Conservation (phyloP, 805 yeast genomes). For the Metschnikowia gelsemii region DNA sequence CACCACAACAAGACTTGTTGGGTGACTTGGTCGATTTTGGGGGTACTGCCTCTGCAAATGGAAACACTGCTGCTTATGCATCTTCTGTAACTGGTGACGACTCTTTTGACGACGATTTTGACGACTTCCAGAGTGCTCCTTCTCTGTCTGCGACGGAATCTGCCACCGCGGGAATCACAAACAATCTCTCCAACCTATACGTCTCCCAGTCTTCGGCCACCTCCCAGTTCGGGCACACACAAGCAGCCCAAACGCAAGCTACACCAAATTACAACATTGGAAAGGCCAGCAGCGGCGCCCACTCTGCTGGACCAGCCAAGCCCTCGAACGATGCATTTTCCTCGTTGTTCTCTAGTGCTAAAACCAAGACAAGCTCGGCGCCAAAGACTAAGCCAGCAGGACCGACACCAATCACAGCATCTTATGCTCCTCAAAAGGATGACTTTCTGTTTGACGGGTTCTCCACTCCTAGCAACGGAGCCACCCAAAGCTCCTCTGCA, state of each 20-base stretch:
- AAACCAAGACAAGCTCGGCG: constrained; percentile 35
- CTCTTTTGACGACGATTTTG: constrained; percentile 65
- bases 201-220: constrained; percentile 20
- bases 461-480: constrained; percentile 18
- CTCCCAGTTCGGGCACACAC: constrained; percentile 13
- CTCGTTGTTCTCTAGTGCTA: constrained; percentile 65
- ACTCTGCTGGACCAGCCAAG: constrained; percentile 41
- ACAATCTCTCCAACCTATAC: constrained; percentile 31
- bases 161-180: constrained; percentile 19
- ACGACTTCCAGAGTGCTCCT: constrained; percentile 76
- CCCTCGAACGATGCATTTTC: constrained; percentile 68
- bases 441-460: constrained; percentile 38
- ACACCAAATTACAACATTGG: constrained; percentile 17
- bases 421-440: constrained; percentile 16
- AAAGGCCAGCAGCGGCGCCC: constrained; percentile 16
- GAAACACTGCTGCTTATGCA: neutral
- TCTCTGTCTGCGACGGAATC: constrained; percentile 28
- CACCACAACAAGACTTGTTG: constrained; percentile 47
- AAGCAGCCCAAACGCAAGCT: constrained; percentile 1
- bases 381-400: constrained; percentile 13
- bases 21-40: constrained; percentile 47
- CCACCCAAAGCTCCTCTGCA: neutral
- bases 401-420: neutral
- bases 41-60: constrained; percentile 13
- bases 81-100: constrained; percentile 13